Conservation (phyloP, 371 early-diverging fungal species). For the Parasitella parasitica region DNA sequence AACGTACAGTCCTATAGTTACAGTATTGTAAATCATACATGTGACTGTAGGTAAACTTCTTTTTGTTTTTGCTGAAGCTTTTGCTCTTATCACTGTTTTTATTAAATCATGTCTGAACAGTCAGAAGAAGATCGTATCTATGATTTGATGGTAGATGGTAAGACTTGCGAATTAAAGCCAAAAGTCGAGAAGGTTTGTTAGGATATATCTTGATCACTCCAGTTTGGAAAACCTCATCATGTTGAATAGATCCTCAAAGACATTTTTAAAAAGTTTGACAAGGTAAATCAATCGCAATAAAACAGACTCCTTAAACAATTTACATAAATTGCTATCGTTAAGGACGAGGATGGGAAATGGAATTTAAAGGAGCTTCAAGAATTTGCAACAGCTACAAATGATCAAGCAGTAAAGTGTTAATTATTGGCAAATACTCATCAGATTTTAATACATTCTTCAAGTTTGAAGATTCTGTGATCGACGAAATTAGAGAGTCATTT, state of each 20-base stretch:
- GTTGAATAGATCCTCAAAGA: conserved; percentile 33
- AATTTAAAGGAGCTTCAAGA: conserved; percentile 62
- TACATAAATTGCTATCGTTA: not conserved
- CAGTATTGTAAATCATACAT: too few relatives aligned
- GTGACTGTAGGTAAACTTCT: too few relatives aligned
- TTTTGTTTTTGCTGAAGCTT: not conserved
- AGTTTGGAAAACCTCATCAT: not conserved
- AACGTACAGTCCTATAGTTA: too few relatives aligned
- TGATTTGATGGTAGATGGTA: conserved; percentile 19
- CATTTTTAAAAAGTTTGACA: conserved; percentile 70
- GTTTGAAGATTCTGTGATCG: conserved; percentile 69
- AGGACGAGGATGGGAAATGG: conserved; percentile 66
- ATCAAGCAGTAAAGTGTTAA: conserved; percentile 54
- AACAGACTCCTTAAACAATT: too few relatives aligned
- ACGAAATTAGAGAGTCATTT: conserved; percentile 63
- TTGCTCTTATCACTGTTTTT: not conserved
- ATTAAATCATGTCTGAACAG: conserved; percentile 11
- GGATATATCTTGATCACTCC: not conserved
- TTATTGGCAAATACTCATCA: not conserved
- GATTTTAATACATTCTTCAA: conserved; percentile 10
- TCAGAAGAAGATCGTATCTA: conserved; percentile 10
- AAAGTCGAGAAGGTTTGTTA: conserved; percentile 20
- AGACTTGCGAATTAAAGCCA: conserved; percentile 24
- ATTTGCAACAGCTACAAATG: conserved; percentile 74
- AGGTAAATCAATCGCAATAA: conserved; percentile 24